Conservation (phyloP, 140 eudicot species). For the Senecio squalidus region DNA sequence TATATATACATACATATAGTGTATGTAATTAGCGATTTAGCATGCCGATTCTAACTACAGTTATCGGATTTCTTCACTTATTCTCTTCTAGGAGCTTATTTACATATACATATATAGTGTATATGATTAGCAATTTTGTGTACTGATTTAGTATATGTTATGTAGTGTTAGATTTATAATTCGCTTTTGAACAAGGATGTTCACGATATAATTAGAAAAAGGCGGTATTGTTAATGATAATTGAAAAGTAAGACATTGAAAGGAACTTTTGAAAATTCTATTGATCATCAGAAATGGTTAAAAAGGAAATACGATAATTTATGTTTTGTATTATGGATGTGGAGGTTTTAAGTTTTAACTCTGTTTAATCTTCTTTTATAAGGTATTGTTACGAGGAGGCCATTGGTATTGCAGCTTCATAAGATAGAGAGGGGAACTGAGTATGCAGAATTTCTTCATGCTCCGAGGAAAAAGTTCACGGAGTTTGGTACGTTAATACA, state of each 20-base stretch:
- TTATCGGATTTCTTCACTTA: background rate
- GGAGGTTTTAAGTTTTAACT: conserved; percentile 6
- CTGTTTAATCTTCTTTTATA: conserved; percentile 23
- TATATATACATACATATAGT: too few species aligned
- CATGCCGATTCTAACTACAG: conserved; percentile 10
- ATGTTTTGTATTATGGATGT: background rate
- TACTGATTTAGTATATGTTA: too few species aligned
- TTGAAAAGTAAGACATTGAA: background rate
- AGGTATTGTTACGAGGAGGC: conserved; percentile 99
- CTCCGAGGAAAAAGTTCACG: conserved; percentile 71
- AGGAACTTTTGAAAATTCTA: background rate
- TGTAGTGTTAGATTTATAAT: background rate
- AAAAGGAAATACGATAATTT: background rate
- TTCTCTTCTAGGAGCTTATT: too few species aligned
- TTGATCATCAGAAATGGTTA: background rate
- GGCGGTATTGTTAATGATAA: background rate
- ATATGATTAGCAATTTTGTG: too few species aligned
- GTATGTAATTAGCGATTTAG: too few species aligned
- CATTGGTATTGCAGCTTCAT: conserved; percentile 92
- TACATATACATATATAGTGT: too few species aligned
- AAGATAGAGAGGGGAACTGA: conserved; percentile 77
- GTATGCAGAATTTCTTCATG: conserved; percentile 95
- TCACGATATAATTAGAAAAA: background rate
- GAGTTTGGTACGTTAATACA: conserved; percentile 72
- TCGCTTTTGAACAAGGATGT: background rate